Conservation (phyloP, 495 filamentous ascomycete species). For the Tricharina praecox region DNA sequence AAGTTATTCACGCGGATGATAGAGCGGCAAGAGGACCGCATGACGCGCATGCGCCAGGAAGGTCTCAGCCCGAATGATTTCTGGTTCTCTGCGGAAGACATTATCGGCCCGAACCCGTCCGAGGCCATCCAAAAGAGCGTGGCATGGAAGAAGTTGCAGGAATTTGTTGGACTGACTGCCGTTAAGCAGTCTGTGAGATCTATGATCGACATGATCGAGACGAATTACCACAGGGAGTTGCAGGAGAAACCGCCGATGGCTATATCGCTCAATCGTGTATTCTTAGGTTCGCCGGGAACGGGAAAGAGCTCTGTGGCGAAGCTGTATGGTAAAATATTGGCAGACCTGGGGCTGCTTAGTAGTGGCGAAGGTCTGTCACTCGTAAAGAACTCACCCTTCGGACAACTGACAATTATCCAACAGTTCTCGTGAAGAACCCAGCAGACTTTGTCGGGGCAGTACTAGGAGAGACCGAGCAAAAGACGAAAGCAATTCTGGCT, state of each 20-base stretch:
- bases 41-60: slow-evolving; percentile 30
- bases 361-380: slow-evolving; percentile 40
- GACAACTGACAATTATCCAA: background rate
- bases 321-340: slow-evolving; percentile 47
- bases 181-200: slow-evolving; percentile 46
- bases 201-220: slow-evolving; percentile 41
- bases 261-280: slow-evolving; percentile 47
- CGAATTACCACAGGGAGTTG: slow-evolving; percentile 47
- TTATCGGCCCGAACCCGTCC: slow-evolving; percentile 50
- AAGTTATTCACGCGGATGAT: slow-evolving; percentile 40
- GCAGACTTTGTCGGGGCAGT: slow-evolving; percentile 48
- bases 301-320: slow-evolving; percentile 62
- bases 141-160: slow-evolving; percentile 44
- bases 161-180: slow-evolving; percentile 40
- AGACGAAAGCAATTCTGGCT: slow-evolving; percentile 52
- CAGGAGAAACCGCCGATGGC: slow-evolving; percentile 39
- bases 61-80: slow-evolving; percentile 28
- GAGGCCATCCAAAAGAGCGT: slow-evolving; percentile 32
- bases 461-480: slow-evolving; percentile 47
- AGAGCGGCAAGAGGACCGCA: slow-evolving; percentile 41
- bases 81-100: slow-evolving; percentile 41
- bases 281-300: slow-evolving; percentile 51
- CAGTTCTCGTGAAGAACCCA: slow-evolving; percentile 49
- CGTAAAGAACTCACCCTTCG: background rate
- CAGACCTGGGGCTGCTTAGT: slow-evolving; percentile 38